Conservation (phyloP, 2,329 filamentous ascomycete species). For the Keithomyces neogunnii region DNA sequence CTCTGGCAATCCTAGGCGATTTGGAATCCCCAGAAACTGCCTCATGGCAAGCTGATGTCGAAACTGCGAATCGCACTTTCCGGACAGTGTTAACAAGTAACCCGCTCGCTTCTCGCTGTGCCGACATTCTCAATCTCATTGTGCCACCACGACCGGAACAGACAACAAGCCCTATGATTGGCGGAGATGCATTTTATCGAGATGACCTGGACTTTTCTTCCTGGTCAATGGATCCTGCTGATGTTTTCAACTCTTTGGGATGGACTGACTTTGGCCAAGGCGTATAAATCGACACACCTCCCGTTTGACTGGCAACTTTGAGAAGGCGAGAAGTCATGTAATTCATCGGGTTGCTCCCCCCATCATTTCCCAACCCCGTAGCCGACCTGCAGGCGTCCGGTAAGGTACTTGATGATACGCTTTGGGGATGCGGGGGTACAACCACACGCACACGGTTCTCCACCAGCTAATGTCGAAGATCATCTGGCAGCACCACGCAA, state of each 20-base stretch:
- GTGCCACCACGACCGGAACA: conserved; percentile 8
- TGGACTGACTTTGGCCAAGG: conserved; percentile 6
- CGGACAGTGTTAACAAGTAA: conserved; percentile 15
- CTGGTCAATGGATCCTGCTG: conserved; percentile 11
- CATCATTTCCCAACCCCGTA: too few relatives aligned
- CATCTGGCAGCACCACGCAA: neutral
- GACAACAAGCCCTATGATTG: neutral
- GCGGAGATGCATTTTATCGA: neutral
- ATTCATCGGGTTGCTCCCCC: neutral
- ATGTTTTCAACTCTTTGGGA: conserved; percentile 6
- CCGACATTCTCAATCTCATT: conserved; percentile 18
- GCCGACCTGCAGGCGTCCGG: neutral
- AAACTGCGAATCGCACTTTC: conserved; percentile 16
- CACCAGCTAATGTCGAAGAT: neutral
- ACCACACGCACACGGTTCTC: neutral
- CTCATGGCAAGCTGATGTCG: conserved; percentile 19
- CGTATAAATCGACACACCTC: neutral
- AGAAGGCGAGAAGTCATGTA: neutral
- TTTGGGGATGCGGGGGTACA: neutral
- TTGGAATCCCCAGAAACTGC: conserved; percentile 15
- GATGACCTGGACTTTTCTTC: conserved; percentile 13
- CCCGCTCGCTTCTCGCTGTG: conserved; percentile 18
- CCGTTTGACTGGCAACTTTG: neutral
- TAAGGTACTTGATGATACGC: neutral
- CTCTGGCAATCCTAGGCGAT: conserved; percentile 19